Evolutionary conservation across 2,329 filamentous ascomycete genomes (phyloP).

Genomic region (Neonectria neomacrospora): DNA sequence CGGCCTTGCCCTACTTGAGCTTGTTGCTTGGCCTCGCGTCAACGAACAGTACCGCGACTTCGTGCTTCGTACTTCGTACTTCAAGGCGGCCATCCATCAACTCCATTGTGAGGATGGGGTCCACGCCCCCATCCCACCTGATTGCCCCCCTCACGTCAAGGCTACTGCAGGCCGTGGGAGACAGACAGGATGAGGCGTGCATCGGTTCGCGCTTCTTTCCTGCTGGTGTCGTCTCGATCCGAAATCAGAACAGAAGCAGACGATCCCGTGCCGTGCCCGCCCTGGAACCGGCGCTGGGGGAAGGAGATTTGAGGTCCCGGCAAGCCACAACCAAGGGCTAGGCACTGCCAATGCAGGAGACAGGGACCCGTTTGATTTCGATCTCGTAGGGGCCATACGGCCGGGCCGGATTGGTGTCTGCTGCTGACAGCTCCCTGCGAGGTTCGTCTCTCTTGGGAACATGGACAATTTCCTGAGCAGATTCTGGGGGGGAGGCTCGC

Average conservation of each 20-base stretch:
- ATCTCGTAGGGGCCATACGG: conserved; percentile 24
- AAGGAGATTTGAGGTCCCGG: conserved; percentile 19
- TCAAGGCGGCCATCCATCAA: not conserved
- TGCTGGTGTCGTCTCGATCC: conserved; percentile 32
- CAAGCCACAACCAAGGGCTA: conserved; percentile 22
- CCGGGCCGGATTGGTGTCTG: conserved; percentile 23
- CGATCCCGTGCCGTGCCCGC: conserved; percentile 23
- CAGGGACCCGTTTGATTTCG: conserved; percentile 30
- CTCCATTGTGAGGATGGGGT: conserved; percentile 16
- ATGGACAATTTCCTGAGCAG: conserved; percentile 17
- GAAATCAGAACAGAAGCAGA: conserved; percentile 22
- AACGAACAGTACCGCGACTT: conserved; percentile 35
- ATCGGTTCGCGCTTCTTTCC: conserved; percentile 24
- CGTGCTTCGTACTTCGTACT: conserved; percentile 2
- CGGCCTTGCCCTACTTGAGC: conserved; percentile 26
- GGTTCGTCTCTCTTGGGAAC: conserved; percentile 21
- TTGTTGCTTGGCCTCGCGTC: conserved; percentile 9
- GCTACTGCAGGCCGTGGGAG: conserved; percentile 41
- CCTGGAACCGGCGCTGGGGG: conserved; percentile 19
- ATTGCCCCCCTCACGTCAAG: conserved; percentile 29
- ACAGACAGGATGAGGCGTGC: conserved; percentile 25
- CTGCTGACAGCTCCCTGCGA: conserved; percentile 15
- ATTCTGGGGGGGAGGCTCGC: conserved; percentile 15
- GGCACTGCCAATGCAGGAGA: conserved; percentile 30
- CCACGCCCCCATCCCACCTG: conserved; percentile 33